These are phyloP conservation scores for Boletus rufocinnamomeus DNA, from an alignment of 768 basidiomycete genomes.

Conservation along the genomic window DNA sequence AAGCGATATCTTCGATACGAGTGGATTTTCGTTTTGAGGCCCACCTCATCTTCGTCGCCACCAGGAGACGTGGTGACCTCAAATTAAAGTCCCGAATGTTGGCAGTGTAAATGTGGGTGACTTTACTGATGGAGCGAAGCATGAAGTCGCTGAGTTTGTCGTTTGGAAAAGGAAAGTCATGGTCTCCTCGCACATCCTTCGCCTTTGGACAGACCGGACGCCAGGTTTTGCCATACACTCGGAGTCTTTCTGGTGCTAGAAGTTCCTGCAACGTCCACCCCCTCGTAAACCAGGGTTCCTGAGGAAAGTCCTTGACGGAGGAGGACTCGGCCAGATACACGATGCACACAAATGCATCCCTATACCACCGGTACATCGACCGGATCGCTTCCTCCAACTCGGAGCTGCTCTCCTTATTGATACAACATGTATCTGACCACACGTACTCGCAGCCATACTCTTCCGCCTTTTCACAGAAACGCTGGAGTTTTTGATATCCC, in stretches of 20 bases:
- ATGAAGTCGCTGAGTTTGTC: constrained; percentile 16
- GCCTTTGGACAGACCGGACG: constrained; percentile 2
- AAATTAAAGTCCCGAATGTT: constrained; percentile 6
- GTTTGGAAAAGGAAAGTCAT: constrained; percentile 10
- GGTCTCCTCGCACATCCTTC: not conserved
- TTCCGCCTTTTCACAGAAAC: constrained; percentile 18
- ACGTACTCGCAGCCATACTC: constrained; percentile 20
- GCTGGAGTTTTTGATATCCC: constrained; percentile 15
- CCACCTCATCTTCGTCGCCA: constrained; percentile 19
- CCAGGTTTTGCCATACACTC: constrained; percentile 16
- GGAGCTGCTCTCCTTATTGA: constrained; percentile 17
- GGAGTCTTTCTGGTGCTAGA: constrained; percentile 10
- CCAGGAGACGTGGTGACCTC: constrained; percentile 6
- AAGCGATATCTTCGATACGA: constrained; percentile 12
- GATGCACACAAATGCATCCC: constrained; percentile 16
- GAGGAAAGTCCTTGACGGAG: constrained; percentile 1
- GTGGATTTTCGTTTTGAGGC: constrained; percentile 16
- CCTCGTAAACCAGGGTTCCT: constrained; percentile 15
- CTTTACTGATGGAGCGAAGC: not conserved
- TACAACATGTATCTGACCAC: constrained; percentile 28
- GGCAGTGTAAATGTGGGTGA: not conserved
- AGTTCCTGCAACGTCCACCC: constrained; percentile 20
- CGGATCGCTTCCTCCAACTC: constrained; percentile 17
- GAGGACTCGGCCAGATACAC: constrained; percentile 11
- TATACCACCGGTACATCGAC: constrained; percentile 19